phyloP scores from a whole-genome alignment of 1,284 basidiomycete species.

The Ceratobasidium papillatum region DNA sequence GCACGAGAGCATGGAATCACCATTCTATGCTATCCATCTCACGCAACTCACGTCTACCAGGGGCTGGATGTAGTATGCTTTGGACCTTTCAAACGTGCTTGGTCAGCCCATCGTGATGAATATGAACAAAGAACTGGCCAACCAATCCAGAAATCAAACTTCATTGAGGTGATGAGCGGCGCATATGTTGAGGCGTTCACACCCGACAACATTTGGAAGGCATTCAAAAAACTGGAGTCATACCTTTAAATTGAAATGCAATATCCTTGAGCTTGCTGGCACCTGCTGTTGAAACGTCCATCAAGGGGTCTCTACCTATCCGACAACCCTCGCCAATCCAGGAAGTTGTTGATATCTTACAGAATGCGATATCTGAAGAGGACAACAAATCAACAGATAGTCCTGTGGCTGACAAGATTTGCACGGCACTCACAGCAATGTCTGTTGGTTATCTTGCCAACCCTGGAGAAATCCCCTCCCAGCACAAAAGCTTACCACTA shows the following conservation, averaged over 20 bases:
- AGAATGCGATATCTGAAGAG: no score
- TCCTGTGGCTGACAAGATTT: no score
- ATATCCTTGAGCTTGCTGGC: neutral
- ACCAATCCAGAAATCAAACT: constrained; percentile 49
- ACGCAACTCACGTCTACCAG: constrained; percentile 48
- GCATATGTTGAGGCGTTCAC: constrained; percentile 23
- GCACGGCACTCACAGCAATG: no score
- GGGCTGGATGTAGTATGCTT: constrained; percentile 44
- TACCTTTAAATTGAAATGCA: constrained; percentile 3
- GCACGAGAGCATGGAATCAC: constrained; percentile 51
- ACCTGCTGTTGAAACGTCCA: neutral
- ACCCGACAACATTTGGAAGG: constrained; percentile 1
- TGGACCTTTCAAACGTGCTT: constrained; percentile 25
- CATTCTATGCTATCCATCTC: constrained; percentile 54
- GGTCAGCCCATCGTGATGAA: constrained; percentile 32
- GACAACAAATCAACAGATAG: no score
- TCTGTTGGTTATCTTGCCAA: no score
- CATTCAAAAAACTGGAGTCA: constrained; percentile 32
- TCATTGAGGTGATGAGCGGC: constrained; percentile 30
- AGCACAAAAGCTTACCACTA: no score
- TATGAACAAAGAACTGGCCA: constrained; percentile 45
- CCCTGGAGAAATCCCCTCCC: no score
- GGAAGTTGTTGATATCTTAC: neutral
- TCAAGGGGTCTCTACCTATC: neutral
- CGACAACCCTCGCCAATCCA: neutral